Conservation (phyloP, 495 filamentous ascomycete species). For the Xylona heveae region DNA sequence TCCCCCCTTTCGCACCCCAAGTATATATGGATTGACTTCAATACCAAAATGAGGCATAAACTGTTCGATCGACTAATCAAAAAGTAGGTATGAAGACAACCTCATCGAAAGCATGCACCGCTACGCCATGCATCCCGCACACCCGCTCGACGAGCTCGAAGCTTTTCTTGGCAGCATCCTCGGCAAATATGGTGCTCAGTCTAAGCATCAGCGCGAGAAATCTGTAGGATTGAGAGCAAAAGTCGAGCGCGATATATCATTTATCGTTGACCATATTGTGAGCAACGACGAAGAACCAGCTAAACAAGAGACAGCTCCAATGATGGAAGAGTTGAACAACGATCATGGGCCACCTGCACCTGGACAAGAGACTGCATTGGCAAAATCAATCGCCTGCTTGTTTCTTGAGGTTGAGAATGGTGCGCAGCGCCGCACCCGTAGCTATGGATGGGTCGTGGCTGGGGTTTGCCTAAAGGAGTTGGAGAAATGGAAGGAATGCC, state of each 20-base stretch:
- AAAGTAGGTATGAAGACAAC: conserved; percentile 39
- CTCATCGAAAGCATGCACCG: conserved; percentile 31
- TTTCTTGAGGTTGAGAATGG: conserved; percentile 15
- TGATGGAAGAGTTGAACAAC: too few species aligned
- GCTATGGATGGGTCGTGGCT: conserved; percentile 25
- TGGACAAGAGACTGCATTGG: conserved; percentile 18
- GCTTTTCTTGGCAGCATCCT: conserved; percentile 56
- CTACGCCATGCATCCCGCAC: conserved; percentile 32
- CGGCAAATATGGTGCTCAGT: conserved; percentile 35
- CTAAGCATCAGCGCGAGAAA: conserved; percentile 37
- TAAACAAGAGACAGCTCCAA: conserved; percentile 16
- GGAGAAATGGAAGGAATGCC: conserved; percentile 11
- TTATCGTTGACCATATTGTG: conserved; percentile 24
- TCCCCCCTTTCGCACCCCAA: neutral
- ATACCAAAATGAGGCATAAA: conserved; percentile 8
- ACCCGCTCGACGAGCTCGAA: conserved; percentile 47
- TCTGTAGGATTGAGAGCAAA: conserved; percentile 39
- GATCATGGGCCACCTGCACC: too few species aligned
- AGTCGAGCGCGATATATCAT: conserved; percentile 27
- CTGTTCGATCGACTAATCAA: conserved; percentile 1
- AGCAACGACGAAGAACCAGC: conserved; percentile 13
- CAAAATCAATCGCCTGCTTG: conserved; percentile 28
- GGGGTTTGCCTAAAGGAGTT: conserved; percentile 24
- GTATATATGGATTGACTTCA: conserved; percentile 2
- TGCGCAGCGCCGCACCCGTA: conserved; percentile 16